Conservation (phyloP, 2,329 filamentous ascomycete genomes). For the Alternaria alternata region DNA sequence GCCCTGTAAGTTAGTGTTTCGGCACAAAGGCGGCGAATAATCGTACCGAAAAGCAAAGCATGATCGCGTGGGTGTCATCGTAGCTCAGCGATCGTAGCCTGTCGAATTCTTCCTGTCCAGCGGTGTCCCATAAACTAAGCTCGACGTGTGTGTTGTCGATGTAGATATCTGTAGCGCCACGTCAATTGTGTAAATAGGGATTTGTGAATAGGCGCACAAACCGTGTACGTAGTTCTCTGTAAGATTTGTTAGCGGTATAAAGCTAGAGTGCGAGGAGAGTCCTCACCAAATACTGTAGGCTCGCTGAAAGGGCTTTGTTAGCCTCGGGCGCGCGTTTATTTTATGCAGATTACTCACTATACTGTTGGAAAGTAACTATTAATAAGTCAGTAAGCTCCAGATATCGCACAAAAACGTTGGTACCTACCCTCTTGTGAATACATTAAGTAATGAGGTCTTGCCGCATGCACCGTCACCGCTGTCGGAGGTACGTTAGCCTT, state of each 20-base stretch:
- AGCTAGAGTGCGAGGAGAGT: background rate
- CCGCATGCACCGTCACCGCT: constrained; percentile 96
- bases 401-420: constrained; percentile 38
- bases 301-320: constrained; percentile 63
- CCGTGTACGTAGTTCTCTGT: constrained; percentile 96
- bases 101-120: constrained; percentile 99
- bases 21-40: background rate
- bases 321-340: constrained; percentile 16
- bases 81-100: constrained; percentile 93
- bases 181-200: constrained; percentile 15
- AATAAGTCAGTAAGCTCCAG: constrained; percentile 23
- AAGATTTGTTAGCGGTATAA: constrained; percentile 30
- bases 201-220: constrained; percentile 55
- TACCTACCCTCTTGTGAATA: constrained; percentile 93
- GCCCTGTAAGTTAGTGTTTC: constrained; percentile 9
- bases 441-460: constrained; percentile 96
- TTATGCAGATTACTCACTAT: constrained; percentile 67
- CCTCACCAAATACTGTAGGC: constrained; percentile 84
- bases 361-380: constrained; percentile 93
- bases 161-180: constrained; percentile 78
- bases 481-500: constrained; percentile 32
- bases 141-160: constrained; percentile 98
- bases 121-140: constrained; percentile 96
- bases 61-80: constrained; percentile 97
- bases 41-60: constrained; percentile 87